Base-by-base conservation (phyloP, 1,139 yeast genomes). In the Hyphopichia burtonii region DNA sequence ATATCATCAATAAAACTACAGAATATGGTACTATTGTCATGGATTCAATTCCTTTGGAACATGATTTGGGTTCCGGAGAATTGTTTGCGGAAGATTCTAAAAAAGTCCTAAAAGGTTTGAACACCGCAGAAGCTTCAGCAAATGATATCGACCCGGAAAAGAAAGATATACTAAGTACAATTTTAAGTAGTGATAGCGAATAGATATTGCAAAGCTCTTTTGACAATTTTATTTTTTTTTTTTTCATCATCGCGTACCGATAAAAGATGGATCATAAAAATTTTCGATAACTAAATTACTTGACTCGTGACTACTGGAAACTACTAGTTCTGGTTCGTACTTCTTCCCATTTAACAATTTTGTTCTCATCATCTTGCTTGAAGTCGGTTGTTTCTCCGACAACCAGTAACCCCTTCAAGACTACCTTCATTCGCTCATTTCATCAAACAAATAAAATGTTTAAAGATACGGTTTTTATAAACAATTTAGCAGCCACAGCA, bases 401-500 rank as follows among this genome's bases (percentile, higher is more conserved):
- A n/a, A 28, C 31, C 15, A 12, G 4, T 25, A 8, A 5, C 28
- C 28, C 28, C 10, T 17, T 44, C 15, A 30, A 14, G 6, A 4
- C 7, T n/a, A n/a, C n/a, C 32, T 8, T 25, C 28, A 8, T 8
- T 25, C 28, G 28, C n/a, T 18, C 34, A 31, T 47, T 57, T 34
- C 54, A 53, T 43, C 42, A 49, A 10, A 38, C 55, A 1, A 39
- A 38, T n/a, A 39, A 38, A 20, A 58, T 59, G 64, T 53, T 56
- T 28, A 61, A 56, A 40, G 90, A 84, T 59, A 63, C 69, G 16
- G 86, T 84, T 2, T 78, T 80, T 53, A 77, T 83, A 17, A 68
- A 77, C 34, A 78, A 78, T 38, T 67, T 86, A 37, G 74, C 78
- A 9, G 78, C 84, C 25, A 75, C 79, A 30, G 86, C 91, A 8